A percentile compares a stretch with the other conserved stretches of the same genome.
phyloP scores from a whole-genome alignment of 1,139 yeast genomes.

The Suhomyces panamericanus region DNA sequence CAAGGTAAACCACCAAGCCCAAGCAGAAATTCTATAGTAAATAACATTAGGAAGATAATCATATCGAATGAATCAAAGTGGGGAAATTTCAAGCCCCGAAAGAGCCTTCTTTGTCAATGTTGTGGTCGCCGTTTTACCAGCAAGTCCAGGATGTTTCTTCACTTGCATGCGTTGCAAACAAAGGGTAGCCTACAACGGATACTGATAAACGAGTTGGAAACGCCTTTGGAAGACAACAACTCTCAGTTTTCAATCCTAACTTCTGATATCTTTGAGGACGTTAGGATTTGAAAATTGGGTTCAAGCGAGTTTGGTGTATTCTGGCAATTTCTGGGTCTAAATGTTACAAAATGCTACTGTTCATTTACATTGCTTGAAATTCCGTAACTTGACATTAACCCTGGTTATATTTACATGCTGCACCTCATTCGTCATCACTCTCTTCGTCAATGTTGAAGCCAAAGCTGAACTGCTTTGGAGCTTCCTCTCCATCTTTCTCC shows the following conservation, averaged over 20 bases:
- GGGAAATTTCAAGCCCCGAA: background rate
- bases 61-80: background rate
- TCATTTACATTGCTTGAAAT: background rate
- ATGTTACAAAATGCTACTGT: too few relatives aligned
- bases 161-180: constrained; percentile 5
- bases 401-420: background rate
- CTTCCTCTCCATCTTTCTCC: constrained; percentile 5
- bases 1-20: constrained; percentile 26
- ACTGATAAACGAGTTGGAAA: background rate
- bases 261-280: background rate
- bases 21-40: background rate
- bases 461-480: constrained; percentile 28
- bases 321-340: too few relatives aligned
- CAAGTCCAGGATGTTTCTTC: constrained; percentile 4
- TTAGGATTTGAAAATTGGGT: too few relatives aligned
- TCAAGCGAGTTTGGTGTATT: too few relatives aligned
- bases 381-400: background rate
- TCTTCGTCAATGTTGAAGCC: constrained; percentile 31
- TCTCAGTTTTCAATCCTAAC: constrained; percentile 8
- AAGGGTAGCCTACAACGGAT: background rate
- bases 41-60: background rate
- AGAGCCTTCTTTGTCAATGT: background rate
- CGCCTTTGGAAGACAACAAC: constrained; percentile 1
- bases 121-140: constrained; percentile 4
- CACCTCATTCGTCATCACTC: constrained; percentile 19